A percentile compares a stretch with the other conserved stretches of the same genome.
Evolutionary conservation across 2,329 filamentous ascomycete species (phyloP).

Genomic region (Trichoderma atroviride): DNA sequence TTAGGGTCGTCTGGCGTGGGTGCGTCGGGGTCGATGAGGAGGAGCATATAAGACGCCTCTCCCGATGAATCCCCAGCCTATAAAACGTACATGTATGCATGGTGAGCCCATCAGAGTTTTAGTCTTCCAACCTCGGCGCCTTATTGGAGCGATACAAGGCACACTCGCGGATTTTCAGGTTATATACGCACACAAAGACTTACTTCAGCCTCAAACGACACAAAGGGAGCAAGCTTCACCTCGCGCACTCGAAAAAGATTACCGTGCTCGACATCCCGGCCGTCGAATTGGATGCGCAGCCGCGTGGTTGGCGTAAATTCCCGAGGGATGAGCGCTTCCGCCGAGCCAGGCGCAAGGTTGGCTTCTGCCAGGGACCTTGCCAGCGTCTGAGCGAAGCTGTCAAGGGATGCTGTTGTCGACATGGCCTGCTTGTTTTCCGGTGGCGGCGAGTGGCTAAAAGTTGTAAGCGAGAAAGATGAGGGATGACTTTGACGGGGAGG

Average conservation of each 20-base stretch:
- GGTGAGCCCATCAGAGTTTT: not conserved
- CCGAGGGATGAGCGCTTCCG: slow-evolving; percentile 44
- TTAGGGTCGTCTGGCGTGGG: slow-evolving; percentile 58
- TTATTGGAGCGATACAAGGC: not conserved
- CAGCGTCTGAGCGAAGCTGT: slow-evolving; percentile 31
- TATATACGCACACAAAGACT: not conserved
- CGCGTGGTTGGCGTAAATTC: slow-evolving; percentile 47
- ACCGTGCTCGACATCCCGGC: slow-evolving; percentile 40
- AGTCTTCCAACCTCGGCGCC: not conserved
- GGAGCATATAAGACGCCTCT: slow-evolving; percentile 46
- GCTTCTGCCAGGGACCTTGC: slow-evolving; percentile 41
- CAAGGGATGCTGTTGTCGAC: slow-evolving; percentile 17
- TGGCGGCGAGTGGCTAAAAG: not conserved
- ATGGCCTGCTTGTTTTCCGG: not conserved
- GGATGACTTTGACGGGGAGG: not conserved
- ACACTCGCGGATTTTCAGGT: not conserved
- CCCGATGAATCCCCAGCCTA: slow-evolving; percentile 35
- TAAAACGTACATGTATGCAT: not conserved
- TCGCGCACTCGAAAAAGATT: slow-evolving; percentile 47
- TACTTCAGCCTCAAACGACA: slow-evolving; percentile 43
- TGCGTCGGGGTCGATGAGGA: slow-evolving; percentile 58
- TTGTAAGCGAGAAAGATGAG: not conserved
- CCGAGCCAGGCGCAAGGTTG: slow-evolving; percentile 46
- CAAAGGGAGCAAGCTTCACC: slow-evolving; percentile 42
- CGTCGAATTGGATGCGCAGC: slow-evolving; percentile 43